A percentile compares a stretch with the other conserved stretches of the same genome.
Conservation (phyloP, 805 yeast species). For the Suhomyces vadensis region DNA sequence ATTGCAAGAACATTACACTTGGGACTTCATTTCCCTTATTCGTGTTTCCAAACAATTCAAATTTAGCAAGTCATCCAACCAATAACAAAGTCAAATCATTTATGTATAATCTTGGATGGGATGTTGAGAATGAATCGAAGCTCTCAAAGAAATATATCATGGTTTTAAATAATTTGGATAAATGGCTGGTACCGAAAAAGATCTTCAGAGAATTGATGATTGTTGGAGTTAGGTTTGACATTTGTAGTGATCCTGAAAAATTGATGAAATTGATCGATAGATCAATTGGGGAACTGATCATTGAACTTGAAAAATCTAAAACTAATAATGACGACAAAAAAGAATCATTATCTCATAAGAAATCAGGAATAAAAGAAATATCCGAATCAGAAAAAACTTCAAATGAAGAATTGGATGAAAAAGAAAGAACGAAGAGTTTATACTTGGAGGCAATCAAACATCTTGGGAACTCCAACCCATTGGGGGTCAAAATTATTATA, state of each 20-base stretch:
- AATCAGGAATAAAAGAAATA: not conserved
- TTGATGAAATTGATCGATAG: constrained; percentile 41
- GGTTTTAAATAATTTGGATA: constrained; percentile 40
- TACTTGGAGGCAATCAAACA: constrained; percentile 40
- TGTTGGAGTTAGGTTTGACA: constrained; percentile 57
- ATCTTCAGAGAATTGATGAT: constrained; percentile 55
- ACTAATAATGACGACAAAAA: constrained; percentile 8
- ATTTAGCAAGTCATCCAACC: constrained; percentile 16
- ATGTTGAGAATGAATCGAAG: constrained; percentile 15
- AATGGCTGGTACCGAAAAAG: constrained; percentile 57
- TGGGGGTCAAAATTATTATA: constrained; percentile 48
- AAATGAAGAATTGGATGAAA: constrained; percentile 19
- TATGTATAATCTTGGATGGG: constrained; percentile 46
- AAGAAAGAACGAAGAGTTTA: constrained; percentile 22
- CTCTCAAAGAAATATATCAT: constrained; percentile 34
- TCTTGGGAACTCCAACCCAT: constrained; percentile 26
- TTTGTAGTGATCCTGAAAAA: constrained; percentile 47
- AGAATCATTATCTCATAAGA: not conserved
- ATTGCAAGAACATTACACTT: constrained; percentile 39
- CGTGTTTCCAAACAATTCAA: constrained; percentile 27
- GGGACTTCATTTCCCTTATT: constrained; percentile 53
- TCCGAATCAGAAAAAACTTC: not conserved
- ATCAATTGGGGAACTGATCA: constrained; percentile 13
- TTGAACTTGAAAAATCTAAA: constrained; percentile 4
- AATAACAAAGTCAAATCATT: constrained; percentile 31